Conservation (phyloP, 208 protist species). For the Acanthamoeba sp. region DNA sequence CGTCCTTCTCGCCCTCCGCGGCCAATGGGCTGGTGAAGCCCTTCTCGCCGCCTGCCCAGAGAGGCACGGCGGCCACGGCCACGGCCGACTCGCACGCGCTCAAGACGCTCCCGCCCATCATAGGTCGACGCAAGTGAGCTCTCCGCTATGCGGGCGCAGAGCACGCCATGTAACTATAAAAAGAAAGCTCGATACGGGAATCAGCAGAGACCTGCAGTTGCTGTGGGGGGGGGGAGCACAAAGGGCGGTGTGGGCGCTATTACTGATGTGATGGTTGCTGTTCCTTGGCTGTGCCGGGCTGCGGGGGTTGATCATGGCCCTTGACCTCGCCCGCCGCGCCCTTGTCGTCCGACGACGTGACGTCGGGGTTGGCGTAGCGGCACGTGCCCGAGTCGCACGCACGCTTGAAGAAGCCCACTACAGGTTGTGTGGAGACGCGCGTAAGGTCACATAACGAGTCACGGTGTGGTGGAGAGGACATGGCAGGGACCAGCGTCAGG, state of each 20-base stretch:
- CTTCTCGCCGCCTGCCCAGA: background rate
- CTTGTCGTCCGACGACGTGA: background rate
- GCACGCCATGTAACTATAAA: background rate
- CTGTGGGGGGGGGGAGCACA: no score
- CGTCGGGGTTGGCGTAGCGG: background rate
- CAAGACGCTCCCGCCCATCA: background rate
- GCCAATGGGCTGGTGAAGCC: background rate
- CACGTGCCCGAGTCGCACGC: conserved; percentile 15
- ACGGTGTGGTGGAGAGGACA: background rate
- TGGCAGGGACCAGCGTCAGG: background rate
- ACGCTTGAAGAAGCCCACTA: background rate
- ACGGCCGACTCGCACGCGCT: background rate
- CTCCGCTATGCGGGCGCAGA: no score
- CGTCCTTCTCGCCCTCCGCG: background rate
- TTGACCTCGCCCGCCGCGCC: no score
- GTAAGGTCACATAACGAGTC: background rate
- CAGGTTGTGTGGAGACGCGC: background rate
- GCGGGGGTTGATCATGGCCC: background rate
- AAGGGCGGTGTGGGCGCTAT: no score
- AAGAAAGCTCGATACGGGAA: no score
- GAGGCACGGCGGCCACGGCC: background rate
- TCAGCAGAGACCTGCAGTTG: no score
- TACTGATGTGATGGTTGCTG: no score
- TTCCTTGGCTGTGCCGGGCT: no score
- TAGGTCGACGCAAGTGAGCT: conserved; percentile 5